Evolutionary conservation across 2,329 filamentous ascomycete species (phyloP), one percentile per base, ranked within the genome.

Genomic region (Pseudophaeomoniella oleicola): DNA sequence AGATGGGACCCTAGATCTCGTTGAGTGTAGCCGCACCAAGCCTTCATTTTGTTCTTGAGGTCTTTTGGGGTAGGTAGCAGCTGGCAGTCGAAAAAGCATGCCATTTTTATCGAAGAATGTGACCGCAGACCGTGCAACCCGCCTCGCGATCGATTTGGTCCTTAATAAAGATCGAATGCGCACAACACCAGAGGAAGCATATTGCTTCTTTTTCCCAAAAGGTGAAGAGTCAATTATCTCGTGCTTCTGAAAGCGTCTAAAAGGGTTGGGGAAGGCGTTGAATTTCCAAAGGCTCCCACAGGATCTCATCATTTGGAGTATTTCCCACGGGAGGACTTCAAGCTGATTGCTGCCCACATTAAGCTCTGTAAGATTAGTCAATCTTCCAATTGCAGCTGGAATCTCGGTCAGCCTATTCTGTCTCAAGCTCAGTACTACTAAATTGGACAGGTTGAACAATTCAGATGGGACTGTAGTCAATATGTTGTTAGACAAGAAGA

Each of bases 261-360:
- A 56, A 3, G 59, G 57, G 36, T 64, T 64, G 0, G 60, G 59
- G 14, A 51, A 55, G 12, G 58, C 50, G 47, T 55, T 13, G 62
- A 45, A 33, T 57, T 57, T 36, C 53, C 57, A 33, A 63, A 37
- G 15, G 57, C 50, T 4, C 57, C 56, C 30, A 55, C 48, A 9
- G n/a, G 22, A n/a, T 18, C 48, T 50, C 15, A 59, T 53, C 3
- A 66, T 49, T 37, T 52, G 50, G 12, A 67, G 42, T 4, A 67
- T 43, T 35, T 67, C 63, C 53, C 58, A 64, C 0, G 64, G 64
- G 2, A 67, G 53, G 32, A 51, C 52, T 9, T 48, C 42, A 6
- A 67, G 48, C 18, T 55, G 48, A 40, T 67, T 67, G 18, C 58
- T 56, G 2, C 59, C 56, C 16, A 67, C 42, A 27, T 66, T 66